Base-by-base conservation (phyloP, 2,329 filamentous ascomycete species). In the Cercospora beticola region DNA sequence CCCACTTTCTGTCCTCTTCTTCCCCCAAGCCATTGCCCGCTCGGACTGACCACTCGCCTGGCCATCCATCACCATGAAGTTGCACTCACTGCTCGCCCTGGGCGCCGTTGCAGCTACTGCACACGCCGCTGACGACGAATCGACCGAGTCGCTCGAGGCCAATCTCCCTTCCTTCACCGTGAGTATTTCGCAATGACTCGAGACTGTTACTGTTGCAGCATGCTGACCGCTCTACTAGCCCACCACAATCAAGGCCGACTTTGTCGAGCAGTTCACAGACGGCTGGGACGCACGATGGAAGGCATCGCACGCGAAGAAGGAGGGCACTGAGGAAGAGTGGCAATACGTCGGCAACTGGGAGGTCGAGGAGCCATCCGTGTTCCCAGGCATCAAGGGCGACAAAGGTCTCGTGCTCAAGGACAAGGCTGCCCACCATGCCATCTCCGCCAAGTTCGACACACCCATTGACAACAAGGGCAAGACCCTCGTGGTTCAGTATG, bases 321-420 rank as follows among this genome's bases (percentile, higher is more conserved):
- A 94, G 78, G 92, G 92, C 78, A 88, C 90, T 74, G 92, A 96
- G 74, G 83, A 85, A 76, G 94, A 98, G 80, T 98, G 95, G 95
- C 93, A 94, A 66, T 99, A 97, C 81, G 89, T 98, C 72, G 95
- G 95, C 82, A 92, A 93, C 82, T 99, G 95, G 95, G 84, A 93
- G 62, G 95, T 97, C 70, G 95, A 99, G 86, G 95, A 98, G 87
- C 95, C 95, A 64, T 84, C 84, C 71, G 89, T 95, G 78, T 90
- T 92, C 82, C 96, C 95, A 86, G 95, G 93, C 76, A 95, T 97
- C 76, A 90, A 93, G 77, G 93, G 92, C 72, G 94, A 98, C 84
- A 96, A 96, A 86, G 95, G 94, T 82, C 89, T 99, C 76, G 94
- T 99, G 72, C 89, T 98, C 83, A 99, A 99, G 90, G 97, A 98